Evolutionary conservation across 2,329 filamentous ascomycete species (phyloP), one percentile per base, ranked within the genome.

Genomic region (Arthrinium puccinioides): DNA sequence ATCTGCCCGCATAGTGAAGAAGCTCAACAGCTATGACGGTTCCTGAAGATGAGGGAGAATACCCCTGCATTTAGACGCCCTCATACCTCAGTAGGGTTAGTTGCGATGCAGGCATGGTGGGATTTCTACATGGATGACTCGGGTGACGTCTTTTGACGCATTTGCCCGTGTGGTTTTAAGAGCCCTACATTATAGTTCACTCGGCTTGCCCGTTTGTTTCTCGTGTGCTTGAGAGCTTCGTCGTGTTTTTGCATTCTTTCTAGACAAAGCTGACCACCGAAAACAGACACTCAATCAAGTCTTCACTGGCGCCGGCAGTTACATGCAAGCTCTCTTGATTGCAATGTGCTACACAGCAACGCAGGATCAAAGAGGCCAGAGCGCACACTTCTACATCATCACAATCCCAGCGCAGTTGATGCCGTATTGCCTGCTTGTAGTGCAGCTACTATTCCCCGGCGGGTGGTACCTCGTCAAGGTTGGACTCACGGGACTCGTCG

Each of bases 41-140:
- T 87, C 82, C 82, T 87, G 81, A 69, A 84, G 79, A 64, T 70
- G 82, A 87, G 82, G 82, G 72, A 87, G 81, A 87, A 76, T 69
- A 76, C 79, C 82, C 80, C 74, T 77, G 69, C 74, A 73, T 70
- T 71, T 59, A 51, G 59, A 50, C 72, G 80, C 84, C 82, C 79
- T 78, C 78, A 79, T 67, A 71, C 64, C 62, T 67, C 67, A 59
- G 27, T 64, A 58, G 21, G 76, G 68, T 56, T 69, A 74, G 69
- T 67, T 69, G 76, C 69, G 74, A 72, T 79, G 75, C 71, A 68
- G 79, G 80, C 67, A 81, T 79, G 82, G 81, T 86, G 82, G 82
- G 78, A 82, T 75, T 69, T 68, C 70, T 77, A 72, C 68, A 74
- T 78, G 74, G 74, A 84, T 77, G 76, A 76, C 79, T 74, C 71